Percentiles rank a stretch among this genome's conserved stretches.
These are phyloP conservation scores for Pythium phragmiticola DNA, from an alignment of 352 stramenopile species.

Conservation along the genomic window DNA sequence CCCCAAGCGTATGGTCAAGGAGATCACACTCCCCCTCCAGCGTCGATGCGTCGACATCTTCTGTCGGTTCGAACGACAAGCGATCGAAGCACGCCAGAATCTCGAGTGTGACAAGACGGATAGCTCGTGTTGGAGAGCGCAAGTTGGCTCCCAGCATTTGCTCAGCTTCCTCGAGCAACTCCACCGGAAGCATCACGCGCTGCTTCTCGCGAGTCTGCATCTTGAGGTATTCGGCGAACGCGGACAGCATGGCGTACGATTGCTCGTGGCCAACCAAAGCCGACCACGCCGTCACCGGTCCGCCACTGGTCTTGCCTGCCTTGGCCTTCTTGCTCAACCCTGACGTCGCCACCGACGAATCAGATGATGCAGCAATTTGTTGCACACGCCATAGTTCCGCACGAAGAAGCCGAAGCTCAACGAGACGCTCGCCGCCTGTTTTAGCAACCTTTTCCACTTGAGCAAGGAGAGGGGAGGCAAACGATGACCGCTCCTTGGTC, in stretches of 20 bases:
- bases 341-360: too few relatives aligned
- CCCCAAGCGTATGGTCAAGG: constrained; percentile 57
- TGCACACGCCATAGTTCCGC: constrained; percentile 73
- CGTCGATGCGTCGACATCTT: constrained; percentile 37
- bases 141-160: constrained; percentile 53
- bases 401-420: constrained; percentile 32
- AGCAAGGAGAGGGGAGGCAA: constrained; percentile 44
- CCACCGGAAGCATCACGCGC: constrained; percentile 39
- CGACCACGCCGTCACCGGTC: constrained; percentile 23
- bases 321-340: constrained; percentile 20
- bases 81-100: constrained; percentile 58
- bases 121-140: constrained; percentile 58
- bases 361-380: constrained; percentile 35
- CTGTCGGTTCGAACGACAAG: constrained; percentile 34
- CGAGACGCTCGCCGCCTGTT: background rate
- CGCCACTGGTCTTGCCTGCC: background rate
- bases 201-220: constrained; percentile 55
- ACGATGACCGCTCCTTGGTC: constrained; percentile 37
- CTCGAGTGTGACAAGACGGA: constrained; percentile 71
- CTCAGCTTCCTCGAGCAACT: constrained; percentile 36
- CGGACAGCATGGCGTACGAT: constrained; percentile 63
- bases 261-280: constrained; percentile 40
- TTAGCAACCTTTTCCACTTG: constrained; percentile 14
- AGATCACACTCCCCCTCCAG: constrained; percentile 68
- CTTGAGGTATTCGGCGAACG: constrained; percentile 56